phyloP scores from a whole-genome alignment of 495 filamentous ascomycete species.

The Lentithecium fluviatile region DNA sequence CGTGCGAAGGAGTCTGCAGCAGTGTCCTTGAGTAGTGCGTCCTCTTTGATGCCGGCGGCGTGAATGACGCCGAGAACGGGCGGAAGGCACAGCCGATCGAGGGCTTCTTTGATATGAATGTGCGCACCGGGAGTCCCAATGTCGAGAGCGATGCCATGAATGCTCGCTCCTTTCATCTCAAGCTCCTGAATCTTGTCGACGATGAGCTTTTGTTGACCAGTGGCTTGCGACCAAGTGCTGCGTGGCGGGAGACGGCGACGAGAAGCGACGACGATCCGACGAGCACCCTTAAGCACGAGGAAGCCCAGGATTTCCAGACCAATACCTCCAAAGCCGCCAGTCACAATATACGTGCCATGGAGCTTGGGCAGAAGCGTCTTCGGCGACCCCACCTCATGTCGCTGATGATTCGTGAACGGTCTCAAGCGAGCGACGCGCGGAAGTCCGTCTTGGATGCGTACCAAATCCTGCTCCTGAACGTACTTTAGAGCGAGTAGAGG shows the following conservation, averaged over 20 bases:
- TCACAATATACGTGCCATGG: conserved; percentile 51
- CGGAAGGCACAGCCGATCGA: conserved; percentile 40
- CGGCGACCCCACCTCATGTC: not conserved
- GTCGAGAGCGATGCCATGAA: conserved; percentile 39
- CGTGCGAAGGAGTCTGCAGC: conserved; percentile 40
- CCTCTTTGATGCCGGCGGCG: conserved; percentile 48
- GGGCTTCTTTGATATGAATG: conserved; percentile 14
- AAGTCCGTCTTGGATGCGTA: conserved; percentile 50
- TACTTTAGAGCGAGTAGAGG: conserved; percentile 43
- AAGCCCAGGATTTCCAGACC: conserved; percentile 45
- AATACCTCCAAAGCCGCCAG: conserved; percentile 49
- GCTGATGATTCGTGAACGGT: conserved; percentile 33
- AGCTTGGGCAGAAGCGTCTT: conserved; percentile 34
- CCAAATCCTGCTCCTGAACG: conserved; percentile 44
- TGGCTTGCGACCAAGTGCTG: conserved; percentile 27
- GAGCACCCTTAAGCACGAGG: conserved; percentile 46
- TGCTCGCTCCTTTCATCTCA: conserved; percentile 38
- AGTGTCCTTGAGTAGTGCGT: conserved; percentile 44
- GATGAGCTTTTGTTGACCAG: not conserved
- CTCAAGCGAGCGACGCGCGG: conserved; percentile 41
- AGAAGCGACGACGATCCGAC: conserved; percentile 46
- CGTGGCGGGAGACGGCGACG: conserved; percentile 43
- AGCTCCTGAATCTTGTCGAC: conserved; percentile 36
- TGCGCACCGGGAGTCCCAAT: conserved; percentile 28
- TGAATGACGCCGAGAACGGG: conserved; percentile 51